Evolutionary conservation across 345 rosid genomes (phyloP).

Genomic region (Garcia nutans): DNA sequence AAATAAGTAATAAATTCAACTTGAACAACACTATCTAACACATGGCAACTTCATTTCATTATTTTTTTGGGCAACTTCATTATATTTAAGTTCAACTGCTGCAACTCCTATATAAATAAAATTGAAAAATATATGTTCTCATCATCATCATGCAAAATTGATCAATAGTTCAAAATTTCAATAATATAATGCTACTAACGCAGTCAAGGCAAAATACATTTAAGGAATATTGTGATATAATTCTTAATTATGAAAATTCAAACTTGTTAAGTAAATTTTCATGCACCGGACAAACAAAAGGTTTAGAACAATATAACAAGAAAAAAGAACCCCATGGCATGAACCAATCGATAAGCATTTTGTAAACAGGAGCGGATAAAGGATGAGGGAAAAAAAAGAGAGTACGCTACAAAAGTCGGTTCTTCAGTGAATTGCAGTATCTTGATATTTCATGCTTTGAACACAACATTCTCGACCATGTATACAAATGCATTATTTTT

Average conservation of each 20-base stretch:
- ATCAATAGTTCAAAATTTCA: too few species aligned
- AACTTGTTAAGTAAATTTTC: too few species aligned
- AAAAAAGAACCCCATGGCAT: neutral
- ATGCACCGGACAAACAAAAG: slow-evolving; percentile 33
- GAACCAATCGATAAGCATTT: neutral
- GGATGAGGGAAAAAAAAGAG: neutral
- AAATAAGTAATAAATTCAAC: too few species aligned
- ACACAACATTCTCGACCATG: neutral
- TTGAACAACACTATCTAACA: too few species aligned
- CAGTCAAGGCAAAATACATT: neutral
- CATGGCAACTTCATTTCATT: too few species aligned
- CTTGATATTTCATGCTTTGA: neutral
- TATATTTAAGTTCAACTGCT: too few species aligned
- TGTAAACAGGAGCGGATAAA: neutral
- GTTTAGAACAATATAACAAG: too few species aligned
- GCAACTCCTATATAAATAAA: too few species aligned
- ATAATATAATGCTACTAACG: neutral
- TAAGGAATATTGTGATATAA: neutral
- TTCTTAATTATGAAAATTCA: too few species aligned
- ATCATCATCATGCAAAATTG: too few species aligned
- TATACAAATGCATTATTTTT: neutral
- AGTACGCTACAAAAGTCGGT: neutral
- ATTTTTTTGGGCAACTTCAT: too few species aligned
- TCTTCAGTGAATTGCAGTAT: neutral
- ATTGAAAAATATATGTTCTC: too few species aligned